A percentile compares a stretch with the other conserved stretches of the same genome.
phyloP scores from a whole-genome alignment of 2,329 filamentous ascomycete species.

The Hortaea werneckii region DNA sequence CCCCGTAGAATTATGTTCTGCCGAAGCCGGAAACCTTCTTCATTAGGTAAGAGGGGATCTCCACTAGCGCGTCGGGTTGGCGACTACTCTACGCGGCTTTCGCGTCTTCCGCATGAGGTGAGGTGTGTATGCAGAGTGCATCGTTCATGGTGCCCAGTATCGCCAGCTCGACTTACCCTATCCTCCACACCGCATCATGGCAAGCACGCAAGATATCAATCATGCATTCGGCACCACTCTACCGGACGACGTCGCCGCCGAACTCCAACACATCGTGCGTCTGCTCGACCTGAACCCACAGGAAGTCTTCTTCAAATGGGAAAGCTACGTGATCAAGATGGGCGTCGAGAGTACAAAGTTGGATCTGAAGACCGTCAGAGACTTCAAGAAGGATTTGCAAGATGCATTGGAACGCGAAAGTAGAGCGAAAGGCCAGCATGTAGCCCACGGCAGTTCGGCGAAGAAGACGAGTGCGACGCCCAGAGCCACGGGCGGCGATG shows the following conservation, averaged over 20 bases:
- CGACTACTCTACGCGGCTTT: background rate
- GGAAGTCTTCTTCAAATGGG: slow-evolving; percentile 97
- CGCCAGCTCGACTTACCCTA: too few species aligned
- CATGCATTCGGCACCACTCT: slow-evolving; percentile 53
- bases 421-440: slow-evolving; percentile 52
- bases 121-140: background rate
- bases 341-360: slow-evolving; percentile 65
- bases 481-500: slow-evolving; percentile 51
- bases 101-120: background rate
- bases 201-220: slow-evolving; percentile 41
- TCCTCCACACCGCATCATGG: slow-evolving; percentile 28
- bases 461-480: slow-evolving; percentile 53
- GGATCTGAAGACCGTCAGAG: slow-evolving; percentile 59
- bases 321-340: slow-evolving; percentile 94
- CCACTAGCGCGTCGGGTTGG: background rate
- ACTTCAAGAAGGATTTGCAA: slow-evolving; percentile 79
- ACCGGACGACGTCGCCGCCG: slow-evolving; percentile 65
- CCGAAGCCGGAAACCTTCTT: too few species aligned
- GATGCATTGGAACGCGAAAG: slow-evolving; percentile 71
- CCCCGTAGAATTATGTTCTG: too few species aligned
- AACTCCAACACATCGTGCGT: slow-evolving; percentile 77
- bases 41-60: too few species aligned
- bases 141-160: too few species aligned
- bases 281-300: slow-evolving; percentile 72
- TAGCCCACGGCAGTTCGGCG: slow-evolving; percentile 41